Evolutionary conservation across 164 flowering plant species (phyloP), one percentile per base, ranked within the genome.

Genomic region (Vitis cinerea): DNA sequence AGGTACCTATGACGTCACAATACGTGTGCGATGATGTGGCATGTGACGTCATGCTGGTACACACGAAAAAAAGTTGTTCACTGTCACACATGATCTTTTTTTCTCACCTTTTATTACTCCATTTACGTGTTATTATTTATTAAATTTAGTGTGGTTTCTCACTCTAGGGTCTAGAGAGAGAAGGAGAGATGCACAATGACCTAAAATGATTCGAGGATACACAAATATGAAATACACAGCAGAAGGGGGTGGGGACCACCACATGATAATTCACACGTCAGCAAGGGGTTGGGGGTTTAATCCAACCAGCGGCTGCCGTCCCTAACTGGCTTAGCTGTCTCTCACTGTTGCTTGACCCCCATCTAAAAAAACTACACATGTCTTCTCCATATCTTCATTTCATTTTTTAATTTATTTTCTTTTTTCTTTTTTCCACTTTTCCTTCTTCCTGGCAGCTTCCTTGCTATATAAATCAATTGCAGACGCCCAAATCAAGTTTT

Each of bases 281-380:
- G 47, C 44, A 37, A 6, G 44, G 5, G 44, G 2, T 3, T 3
- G 44, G 44, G 44, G 44, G 44, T 53, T 59, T 72, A 61, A 69
- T 71, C 86, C 86, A 85, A 81, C 83, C 75, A 85, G 82, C 80
- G 67, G 63, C 74, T 77, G 84, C 86, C 86, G 82, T 71, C 72
- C 79, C 73, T 64, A 37, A 70, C 15, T 16, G 3, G 51, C 73
- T 53, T 67, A 59, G 76, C 85, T 80, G 80, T 67, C 51, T 54
- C 56, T 17, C 69, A 63, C 75, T 58, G 73, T 70, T 11, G 52
- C 69, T 49, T 23, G 67, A 47, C 59, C 61, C 71, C 70, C 60
- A 66, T 14, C 23, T 54, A 51, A 17, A 29, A 19, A 31, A 10
- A 4, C 37, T 31, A 31, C 7, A 3, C 61, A 16, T 54, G 4